These are phyloP conservation scores for Chalara sp. DNA, from an alignment of 2,329 filamentous ascomycete species.

Conservation along the genomic window DNA sequence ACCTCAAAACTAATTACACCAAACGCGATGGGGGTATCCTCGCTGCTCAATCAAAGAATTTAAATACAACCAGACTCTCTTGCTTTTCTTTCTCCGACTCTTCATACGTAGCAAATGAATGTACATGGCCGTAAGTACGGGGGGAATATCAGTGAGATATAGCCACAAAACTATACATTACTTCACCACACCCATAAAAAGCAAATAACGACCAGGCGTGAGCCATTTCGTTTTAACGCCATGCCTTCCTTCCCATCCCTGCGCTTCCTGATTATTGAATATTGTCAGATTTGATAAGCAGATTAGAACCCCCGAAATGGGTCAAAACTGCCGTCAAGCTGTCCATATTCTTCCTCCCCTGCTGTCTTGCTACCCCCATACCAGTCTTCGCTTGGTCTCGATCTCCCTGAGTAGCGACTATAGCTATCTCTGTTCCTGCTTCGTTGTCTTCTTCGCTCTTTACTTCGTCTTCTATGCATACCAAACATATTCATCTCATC, in stretches of 20 bases:
- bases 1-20: background rate
- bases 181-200: background rate
- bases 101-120: background rate
- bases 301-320: constrained; percentile 54
- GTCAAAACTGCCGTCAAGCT: constrained; percentile 36
- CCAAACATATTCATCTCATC: constrained; percentile 25
- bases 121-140: background rate
- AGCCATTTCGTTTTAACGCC: constrained; percentile 7
- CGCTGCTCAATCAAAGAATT: constrained; percentile 1
- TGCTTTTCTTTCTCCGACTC: background rate
- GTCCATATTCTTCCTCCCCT: constrained; percentile 46
- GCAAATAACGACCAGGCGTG: constrained; percentile 5
- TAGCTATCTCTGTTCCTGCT: constrained; percentile 24
- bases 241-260: constrained; percentile 1
- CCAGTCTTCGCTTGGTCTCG: constrained; percentile 39
- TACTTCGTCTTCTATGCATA: constrained; percentile 19
- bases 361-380: constrained; percentile 40
- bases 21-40: constrained; percentile 2
- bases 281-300: background rate
- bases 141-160: background rate
- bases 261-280: background rate
- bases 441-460: constrained; percentile 18
- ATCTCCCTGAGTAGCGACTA: constrained; percentile 20
- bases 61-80: background rate
- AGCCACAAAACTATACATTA: background rate